These are phyloP conservation scores for Boletus pseudo-olivaceus DNA, from an alignment of 768 basidiomycete genomes.

Conservation along the genomic window DNA sequence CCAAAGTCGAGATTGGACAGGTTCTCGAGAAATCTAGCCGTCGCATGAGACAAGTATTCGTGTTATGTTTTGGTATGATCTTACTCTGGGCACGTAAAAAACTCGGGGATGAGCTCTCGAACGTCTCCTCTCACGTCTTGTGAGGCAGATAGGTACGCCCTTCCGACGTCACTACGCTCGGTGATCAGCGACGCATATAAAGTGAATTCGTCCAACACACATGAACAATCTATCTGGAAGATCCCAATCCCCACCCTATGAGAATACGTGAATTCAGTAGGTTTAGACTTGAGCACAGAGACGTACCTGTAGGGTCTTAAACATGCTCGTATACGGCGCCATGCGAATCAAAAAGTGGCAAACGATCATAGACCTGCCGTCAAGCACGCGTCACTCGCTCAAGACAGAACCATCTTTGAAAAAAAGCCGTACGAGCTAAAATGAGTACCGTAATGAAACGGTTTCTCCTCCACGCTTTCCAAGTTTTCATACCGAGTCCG, in stretches of 20 bases:
- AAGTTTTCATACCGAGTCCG: conserved; percentile 70
- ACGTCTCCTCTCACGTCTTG: conserved; percentile 88
- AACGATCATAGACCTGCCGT: conserved; percentile 77
- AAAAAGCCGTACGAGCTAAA: conserved; percentile 60
- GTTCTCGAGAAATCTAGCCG: conserved; percentile 78
- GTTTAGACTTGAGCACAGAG: not conserved
- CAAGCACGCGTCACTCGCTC: not conserved
- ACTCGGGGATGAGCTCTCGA: conserved; percentile 88
- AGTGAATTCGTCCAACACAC: conserved; percentile 32
- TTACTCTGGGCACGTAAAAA: conserved; percentile 80
- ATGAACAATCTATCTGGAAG: conserved; percentile 83
- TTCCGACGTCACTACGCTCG: conserved; percentile 59
- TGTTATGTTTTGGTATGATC: not conserved
- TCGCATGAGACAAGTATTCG: not conserved
- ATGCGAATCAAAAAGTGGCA: conserved; percentile 91
- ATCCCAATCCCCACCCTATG: conserved; percentile 91
- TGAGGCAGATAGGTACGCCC: conserved; percentile 83
- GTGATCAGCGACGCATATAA: conserved; percentile 6
- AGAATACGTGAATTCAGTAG: not conserved
- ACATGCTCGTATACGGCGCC: conserved; percentile 91
- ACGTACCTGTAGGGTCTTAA: conserved; percentile 75
- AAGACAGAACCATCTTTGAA: not conserved
- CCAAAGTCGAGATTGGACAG: conserved; percentile 77
- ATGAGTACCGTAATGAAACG: conserved; percentile 93
- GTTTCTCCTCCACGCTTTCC: conserved; percentile 76